Base-by-base conservation (phyloP, 768 basidiomycete species). In the Collybia nuda region DNA sequence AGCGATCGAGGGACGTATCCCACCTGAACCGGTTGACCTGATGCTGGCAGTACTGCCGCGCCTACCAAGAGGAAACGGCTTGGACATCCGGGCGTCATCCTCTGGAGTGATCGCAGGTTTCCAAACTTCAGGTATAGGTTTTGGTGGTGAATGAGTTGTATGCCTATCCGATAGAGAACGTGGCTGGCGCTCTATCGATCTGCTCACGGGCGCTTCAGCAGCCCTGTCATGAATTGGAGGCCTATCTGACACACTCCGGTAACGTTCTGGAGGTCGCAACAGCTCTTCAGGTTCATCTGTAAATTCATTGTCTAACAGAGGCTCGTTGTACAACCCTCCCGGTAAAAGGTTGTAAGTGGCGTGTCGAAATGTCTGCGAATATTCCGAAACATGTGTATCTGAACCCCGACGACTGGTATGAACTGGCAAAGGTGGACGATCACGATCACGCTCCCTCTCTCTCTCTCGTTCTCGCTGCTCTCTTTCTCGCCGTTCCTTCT, bases 1-100 rank as follows among this genome's bases (percentile, higher is more conserved):
- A 21, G 69, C 56, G 12, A 72, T 71, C 0, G 74, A 62, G 1
- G 74, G 66, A 11, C 78, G 77, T 44, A 70, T 70, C 8, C 68
- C 63, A 12, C 62, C 67, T 18, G 72, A 71, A 18, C 76, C 73
- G 28, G 65, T 68, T 8, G 78, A 79, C n/a, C 71, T 69, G 18
- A 71, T 73, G 53, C 81, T 81, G 11, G 80, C 70, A 5, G 67
- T 74, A 52, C 81, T 83, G 38, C 75, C 72, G 8, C 75, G 71
- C 48, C 76, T 63, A 1, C 74, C 75, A 21, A 80, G 65, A 50
- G 70, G 71, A 1, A 75, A 66, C 3, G 76, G 67, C 47, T 72
- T 75, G 1, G 73, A 71, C 37, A 68, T 60, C 11, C 70, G 59
- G 0, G 64, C 63, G 32, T 78, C 79, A 45, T 80, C 74, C 50